phyloP scores from a whole-genome alignment of 2,329 filamentous ascomycete genomes.

The Epichloe gansuensis region DNA sequence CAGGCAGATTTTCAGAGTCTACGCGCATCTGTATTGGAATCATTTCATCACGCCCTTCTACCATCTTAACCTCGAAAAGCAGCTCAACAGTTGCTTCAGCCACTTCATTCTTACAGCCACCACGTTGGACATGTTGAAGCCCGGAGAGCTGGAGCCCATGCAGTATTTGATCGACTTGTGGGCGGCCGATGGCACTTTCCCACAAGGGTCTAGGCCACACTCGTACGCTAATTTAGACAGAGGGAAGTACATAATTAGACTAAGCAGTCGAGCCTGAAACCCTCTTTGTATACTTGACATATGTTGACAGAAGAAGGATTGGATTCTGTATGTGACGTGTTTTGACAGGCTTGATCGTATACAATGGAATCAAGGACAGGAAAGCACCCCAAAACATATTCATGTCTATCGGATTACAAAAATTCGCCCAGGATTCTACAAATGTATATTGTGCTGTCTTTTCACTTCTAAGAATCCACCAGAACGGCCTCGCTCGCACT shows the following conservation, averaged over 20 bases:
- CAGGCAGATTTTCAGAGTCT: constrained; percentile 93
- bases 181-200: constrained; percentile 73
- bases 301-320: too few relatives aligned
- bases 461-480: too few relatives aligned
- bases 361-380: too few relatives aligned
- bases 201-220: constrained; percentile 51
- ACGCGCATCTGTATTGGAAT: constrained; percentile 89
- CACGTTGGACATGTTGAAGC: constrained; percentile 64
- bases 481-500: not conserved
- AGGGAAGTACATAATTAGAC: constrained; percentile 8
- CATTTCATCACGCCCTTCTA: constrained; percentile 75
- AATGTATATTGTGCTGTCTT: too few relatives aligned
- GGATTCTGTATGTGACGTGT: too few relatives aligned
- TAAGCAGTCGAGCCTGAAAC: not conserved
- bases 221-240: constrained; percentile 39
- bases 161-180: constrained; percentile 80
- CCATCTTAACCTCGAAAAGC: constrained; percentile 61
- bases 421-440: too few relatives aligned
- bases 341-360: too few relatives aligned
- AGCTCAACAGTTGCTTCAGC: constrained; percentile 71
- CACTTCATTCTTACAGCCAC: constrained; percentile 68
- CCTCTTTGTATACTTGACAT: too few relatives aligned
- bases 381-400: too few relatives aligned
- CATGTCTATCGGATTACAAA: too few relatives aligned
- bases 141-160: constrained; percentile 84